A percentile compares a stretch with the other conserved stretches of the same genome.
These are phyloP conservation scores for Calonectria naviculata DNA, from an alignment of 2,329 filamentous ascomycete species.

Conservation along the genomic window DNA sequence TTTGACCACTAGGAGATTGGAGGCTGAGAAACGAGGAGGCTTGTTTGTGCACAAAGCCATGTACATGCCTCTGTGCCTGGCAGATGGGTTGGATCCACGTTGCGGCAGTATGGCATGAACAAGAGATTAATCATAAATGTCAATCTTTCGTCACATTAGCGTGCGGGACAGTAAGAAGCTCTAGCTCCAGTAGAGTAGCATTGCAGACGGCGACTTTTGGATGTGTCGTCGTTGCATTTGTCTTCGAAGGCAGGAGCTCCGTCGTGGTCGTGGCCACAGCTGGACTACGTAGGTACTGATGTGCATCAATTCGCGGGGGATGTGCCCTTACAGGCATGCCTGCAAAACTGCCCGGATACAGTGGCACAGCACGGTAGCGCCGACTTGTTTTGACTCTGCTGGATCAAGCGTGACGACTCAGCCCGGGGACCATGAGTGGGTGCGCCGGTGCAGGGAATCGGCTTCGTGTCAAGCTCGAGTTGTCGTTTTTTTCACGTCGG, in stretches of 20 bases:
- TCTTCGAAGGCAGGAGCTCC: not conserved
- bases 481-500: conserved; percentile 33
- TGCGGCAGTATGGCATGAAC: not conserved
- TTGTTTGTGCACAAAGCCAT: conserved; percentile 2
- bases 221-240: not conserved
- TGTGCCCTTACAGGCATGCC: conserved; percentile 11
- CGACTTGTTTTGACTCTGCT: not conserved
- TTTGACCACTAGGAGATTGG: not conserved
- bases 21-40: not conserved
- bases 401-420: conserved; percentile 2
- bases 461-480: conserved; percentile 4
- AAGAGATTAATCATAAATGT: conserved; percentile 10
- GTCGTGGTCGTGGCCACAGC: not conserved
- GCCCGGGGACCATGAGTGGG: not conserved
- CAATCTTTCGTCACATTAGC: not conserved
- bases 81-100: conserved; percentile 4
- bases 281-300: conserved; percentile 2
- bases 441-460: conserved; percentile 13
- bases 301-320: conserved; percentile 22
- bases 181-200: not conserved
- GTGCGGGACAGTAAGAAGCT: not conserved
- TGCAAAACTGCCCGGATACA: conserved; percentile 3
- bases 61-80: conserved; percentile 16
- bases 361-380: conserved; percentile 1
- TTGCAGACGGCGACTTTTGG: not conserved